Percentiles rank a stretch among this genome's conserved stretches.
phyloP scores from a whole-genome alignment of 2,329 filamentous ascomycete genomes.

The Colletotrichum kahawae region DNA sequence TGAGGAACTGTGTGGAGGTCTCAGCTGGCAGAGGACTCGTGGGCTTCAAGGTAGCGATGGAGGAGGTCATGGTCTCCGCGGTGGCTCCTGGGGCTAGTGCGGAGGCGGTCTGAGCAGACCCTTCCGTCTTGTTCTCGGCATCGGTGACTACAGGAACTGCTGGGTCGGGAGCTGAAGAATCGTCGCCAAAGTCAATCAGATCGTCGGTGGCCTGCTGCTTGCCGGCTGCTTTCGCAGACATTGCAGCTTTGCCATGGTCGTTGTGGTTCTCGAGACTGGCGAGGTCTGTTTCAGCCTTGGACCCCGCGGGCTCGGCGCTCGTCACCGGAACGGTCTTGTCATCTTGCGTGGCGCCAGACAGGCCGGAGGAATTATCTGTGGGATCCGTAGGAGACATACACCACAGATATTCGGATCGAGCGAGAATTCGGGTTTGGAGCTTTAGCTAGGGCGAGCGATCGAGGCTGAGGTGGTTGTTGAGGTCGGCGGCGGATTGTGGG shows the following conservation, averaged over 20 bases:
- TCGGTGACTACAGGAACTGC: neutral
- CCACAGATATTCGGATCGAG: neutral
- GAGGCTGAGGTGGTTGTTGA: neutral
- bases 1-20: constrained; percentile 46
- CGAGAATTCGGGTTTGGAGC: neutral
- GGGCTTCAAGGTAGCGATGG: constrained; percentile 55
- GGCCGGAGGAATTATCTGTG: constrained; percentile 6
- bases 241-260: neutral
- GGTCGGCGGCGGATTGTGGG: neutral
- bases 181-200: constrained; percentile 21
- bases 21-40: constrained; percentile 42
- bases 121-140: neutral
- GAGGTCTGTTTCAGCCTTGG: constrained; percentile 15
- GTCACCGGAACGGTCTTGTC: constrained; percentile 22
- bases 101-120: neutral
- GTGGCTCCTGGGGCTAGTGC: neutral
- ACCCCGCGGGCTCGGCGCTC: constrained; percentile 20
- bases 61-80: constrained; percentile 46
- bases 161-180: neutral
- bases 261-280: neutral
- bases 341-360: constrained; percentile 12
- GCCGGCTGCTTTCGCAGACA: constrained; percentile 11
- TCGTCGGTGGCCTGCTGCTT: constrained; percentile 17
- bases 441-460: neutral
- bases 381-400: constrained; percentile 24